Conservation (phyloP, 495 filamentous ascomycete species). For the Hypoxylon perforatum region DNA sequence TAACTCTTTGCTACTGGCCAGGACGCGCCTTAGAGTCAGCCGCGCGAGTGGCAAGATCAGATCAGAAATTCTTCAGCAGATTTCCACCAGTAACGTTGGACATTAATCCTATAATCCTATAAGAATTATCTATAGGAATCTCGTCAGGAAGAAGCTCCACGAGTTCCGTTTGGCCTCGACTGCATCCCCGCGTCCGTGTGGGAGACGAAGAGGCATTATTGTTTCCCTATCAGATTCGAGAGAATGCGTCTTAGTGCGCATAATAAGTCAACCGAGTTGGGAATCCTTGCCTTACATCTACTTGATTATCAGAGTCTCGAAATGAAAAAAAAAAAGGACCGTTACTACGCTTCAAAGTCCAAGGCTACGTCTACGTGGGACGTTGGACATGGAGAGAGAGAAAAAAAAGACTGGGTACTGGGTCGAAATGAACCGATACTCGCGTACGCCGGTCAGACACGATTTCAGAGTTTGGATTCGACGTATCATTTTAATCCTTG, state of each 20-base stretch:
- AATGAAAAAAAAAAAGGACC: too few species aligned
- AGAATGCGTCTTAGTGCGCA: slow-evolving; percentile 16
- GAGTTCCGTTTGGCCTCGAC: slow-evolving; percentile 22
- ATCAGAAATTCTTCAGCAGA: slow-evolving; percentile 22
- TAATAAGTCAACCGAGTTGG: slow-evolving; percentile 1
- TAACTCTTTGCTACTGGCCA: slow-evolving; percentile 8
- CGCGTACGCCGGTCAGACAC: slow-evolving; percentile 22
- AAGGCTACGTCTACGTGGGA: slow-evolving; percentile 37
- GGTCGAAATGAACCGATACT: slow-evolving; percentile 27
- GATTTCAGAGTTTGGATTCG: slow-evolving; percentile 42
- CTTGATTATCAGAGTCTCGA: slow-evolving; percentile 13
- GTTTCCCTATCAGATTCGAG: slow-evolving; percentile 24
- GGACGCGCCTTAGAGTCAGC: slow-evolving; percentile 22
- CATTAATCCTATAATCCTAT: too few species aligned
- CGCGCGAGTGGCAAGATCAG: slow-evolving; percentile 30
- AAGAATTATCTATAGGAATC: neutral
- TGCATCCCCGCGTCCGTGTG: slow-evolving; percentile 22
- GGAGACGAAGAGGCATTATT: slow-evolving; percentile 19
- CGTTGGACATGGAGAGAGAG: slow-evolving; percentile 23
- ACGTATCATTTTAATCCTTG: slow-evolving; percentile 38
- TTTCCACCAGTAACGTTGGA: slow-evolving; percentile 2
- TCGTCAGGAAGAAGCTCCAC: slow-evolving; percentile 24
- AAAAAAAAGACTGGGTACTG: slow-evolving; percentile 36
- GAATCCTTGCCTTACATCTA: slow-evolving; percentile 20
- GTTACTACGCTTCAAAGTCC: neutral